Conservation (phyloP, 169 alveolate genomes). For the Pseudocohnilembus persalinus region DNA sequence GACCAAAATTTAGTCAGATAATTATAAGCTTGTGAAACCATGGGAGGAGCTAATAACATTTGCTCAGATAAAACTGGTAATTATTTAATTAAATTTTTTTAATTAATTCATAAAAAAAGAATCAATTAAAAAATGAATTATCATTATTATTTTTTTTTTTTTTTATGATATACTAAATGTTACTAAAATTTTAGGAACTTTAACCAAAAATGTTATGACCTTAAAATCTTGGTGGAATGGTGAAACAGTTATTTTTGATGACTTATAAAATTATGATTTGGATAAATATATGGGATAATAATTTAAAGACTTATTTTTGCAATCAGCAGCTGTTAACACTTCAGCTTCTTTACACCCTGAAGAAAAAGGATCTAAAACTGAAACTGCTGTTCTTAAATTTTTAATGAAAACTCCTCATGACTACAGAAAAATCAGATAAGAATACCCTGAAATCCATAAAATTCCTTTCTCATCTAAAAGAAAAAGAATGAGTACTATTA, state of each 20-base stretch:
- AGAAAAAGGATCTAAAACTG: conserved; percentile 47
- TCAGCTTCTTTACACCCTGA: conserved; percentile 43
- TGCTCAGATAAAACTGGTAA: conserved; percentile 89
- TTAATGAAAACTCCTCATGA: conserved; percentile 40
- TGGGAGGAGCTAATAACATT: conserved; percentile 86
- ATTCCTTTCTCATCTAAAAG: conserved; percentile 77
- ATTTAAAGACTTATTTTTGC: conserved; percentile 23
- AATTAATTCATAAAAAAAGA: conserved; percentile 41
- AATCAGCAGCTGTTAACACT: conserved; percentile 28
- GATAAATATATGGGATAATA: conserved; percentile 11
- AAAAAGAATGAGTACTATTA: conserved; percentile 82
- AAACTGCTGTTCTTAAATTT: conserved; percentile 41
- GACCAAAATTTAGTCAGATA: conserved; percentile 83
- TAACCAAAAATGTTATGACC: conserved; percentile 44
- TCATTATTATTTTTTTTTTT: not conserved
- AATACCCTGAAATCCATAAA: conserved; percentile 15
- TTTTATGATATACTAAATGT: not conserved
- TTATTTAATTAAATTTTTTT: not conserved
- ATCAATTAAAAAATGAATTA: conserved; percentile 17
- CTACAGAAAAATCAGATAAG: conserved; percentile 34
- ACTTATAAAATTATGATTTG: conserved; percentile 2
- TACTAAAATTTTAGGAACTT: conserved; percentile 27
- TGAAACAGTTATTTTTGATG: conserved; percentile 13
- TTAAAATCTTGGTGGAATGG: conserved; percentile 38
- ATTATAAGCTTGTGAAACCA: conserved; percentile 82